Conservation (phyloP, 371 early-diverging fungal genomes). For the Capillidium heterosporum region DNA sequence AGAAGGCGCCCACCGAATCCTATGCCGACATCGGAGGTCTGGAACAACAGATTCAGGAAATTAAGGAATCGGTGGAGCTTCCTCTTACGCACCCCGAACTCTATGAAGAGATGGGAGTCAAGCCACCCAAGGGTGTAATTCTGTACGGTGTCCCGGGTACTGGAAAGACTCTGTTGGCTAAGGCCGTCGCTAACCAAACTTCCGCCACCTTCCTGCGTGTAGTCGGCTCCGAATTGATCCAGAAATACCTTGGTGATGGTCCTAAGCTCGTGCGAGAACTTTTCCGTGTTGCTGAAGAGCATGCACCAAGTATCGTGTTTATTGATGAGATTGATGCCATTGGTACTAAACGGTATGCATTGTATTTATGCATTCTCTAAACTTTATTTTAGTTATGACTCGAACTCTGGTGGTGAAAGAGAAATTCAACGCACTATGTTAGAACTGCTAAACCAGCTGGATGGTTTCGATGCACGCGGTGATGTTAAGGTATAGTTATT, state of each 20-base stretch:
- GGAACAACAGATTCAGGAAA: constrained; percentile 98
- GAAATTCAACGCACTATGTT: constrained; percentile 99
- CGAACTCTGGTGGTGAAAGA: constrained; percentile 93
- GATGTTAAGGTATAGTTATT: constrained; percentile 65
- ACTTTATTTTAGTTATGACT: constrained; percentile 58
- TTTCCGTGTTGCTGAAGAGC: constrained; percentile 97
- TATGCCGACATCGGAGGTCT: constrained; percentile 99
- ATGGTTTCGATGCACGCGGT: constrained; percentile 99
- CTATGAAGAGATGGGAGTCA: constrained; percentile 99
- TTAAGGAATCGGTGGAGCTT: constrained; percentile 99
- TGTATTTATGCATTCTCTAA: background rate
- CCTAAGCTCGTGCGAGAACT: constrained; percentile 98
- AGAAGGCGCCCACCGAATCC: constrained; percentile 98
- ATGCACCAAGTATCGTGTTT: constrained; percentile 99
- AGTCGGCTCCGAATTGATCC: constrained; percentile 99
- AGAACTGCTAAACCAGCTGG: constrained; percentile 98
- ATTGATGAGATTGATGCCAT: constrained; percentile 99
- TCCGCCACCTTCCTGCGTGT: constrained; percentile 98
- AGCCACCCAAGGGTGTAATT: constrained; percentile 99
- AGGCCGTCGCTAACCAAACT: constrained; percentile 99
- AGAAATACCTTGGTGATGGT: constrained; percentile 99
- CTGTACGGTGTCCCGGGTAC: constrained; percentile 99
- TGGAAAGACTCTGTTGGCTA: constrained; percentile 98
- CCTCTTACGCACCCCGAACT: constrained; percentile 99
- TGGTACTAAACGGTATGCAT: constrained; percentile 73